Conservation (phyloP, 176 grass and related monocot species). For the Musa troglodytarum region DNA sequence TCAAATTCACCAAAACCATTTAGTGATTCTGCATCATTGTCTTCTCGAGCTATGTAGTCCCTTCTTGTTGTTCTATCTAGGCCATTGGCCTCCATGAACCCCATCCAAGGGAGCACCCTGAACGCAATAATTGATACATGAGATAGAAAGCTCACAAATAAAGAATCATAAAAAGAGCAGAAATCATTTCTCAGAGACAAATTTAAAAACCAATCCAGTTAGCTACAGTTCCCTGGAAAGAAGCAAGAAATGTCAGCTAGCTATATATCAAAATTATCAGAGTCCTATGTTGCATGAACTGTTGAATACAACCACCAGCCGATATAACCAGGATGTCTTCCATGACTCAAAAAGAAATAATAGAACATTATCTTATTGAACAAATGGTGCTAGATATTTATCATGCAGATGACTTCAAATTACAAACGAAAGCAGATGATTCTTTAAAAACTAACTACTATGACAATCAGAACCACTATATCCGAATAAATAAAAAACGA, state of each 20-base stretch:
- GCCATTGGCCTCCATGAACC: slow-evolving; percentile 48
- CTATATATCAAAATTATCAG: not conserved
- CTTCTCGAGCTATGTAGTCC: slow-evolving; percentile 21
- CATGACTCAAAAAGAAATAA: no score
- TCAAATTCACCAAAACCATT: slow-evolving; percentile 69
- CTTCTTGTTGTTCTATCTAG: slow-evolving; percentile 35
- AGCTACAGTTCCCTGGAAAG: not conserved
- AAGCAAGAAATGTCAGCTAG: not conserved
- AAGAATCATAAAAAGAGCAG: not conserved
- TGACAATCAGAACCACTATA: no score
- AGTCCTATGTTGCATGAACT: not conserved
- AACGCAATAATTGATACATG: not conserved
- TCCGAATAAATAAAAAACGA: no score
- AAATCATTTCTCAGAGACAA: not conserved
- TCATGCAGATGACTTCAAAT: no score
- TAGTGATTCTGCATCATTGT: slow-evolving; percentile 37
- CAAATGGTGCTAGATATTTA: no score
- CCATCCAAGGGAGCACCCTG: slow-evolving; percentile 8
- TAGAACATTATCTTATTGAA: no score
- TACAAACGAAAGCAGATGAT: no score
- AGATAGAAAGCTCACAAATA: not conserved
- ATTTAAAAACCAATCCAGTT: not conserved
- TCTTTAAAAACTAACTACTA: no score
- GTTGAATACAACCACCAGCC: not conserved
- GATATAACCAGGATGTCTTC: no score